Evolutionary conservation across 352 stramenopile genomes (phyloP), one percentile per base, ranked within the genome.

Genomic region (Peronosclerospora sorghi): DNA sequence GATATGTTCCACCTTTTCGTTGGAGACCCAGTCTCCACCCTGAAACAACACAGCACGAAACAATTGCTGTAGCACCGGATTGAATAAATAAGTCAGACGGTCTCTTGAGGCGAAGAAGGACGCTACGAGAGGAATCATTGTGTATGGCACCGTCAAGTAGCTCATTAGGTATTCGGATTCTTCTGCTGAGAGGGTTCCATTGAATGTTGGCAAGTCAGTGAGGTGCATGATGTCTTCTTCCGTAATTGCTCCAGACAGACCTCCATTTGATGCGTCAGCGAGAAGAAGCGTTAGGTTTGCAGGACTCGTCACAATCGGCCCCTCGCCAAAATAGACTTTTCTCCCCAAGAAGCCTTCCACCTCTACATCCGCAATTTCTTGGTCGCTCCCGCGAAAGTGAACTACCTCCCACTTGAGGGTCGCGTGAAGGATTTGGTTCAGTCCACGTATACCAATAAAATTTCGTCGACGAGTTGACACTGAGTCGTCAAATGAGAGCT

Each of bases 201-300:
- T 88, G 61, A 98, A 99, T 0, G 93, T 97, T 4, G 96, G 96
- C 24, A 99, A 56, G 29, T 97, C 83, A 24, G 84, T 80, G 12
- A 98, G 56, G 70, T 98, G 94, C 54, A 99, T 93, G 35, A 99
- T 95, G 56, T 99, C 96, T 62, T 99, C 96, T 65, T 97, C 91
- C 0, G 81, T 96, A 14, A 95, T 74, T 9, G 95, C 62, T 32
- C 47, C 52, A 41, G 51, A 56, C 13, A 69, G 44, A 15, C 41
- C 56, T 34, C 51, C 41, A 21, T 57, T 57, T 12, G 65, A 59
- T 28, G 49, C 32, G 37, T 60, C 68, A 13, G 70, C 46, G 13
- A 91, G 47, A 35, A 90, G 52, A 8, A 70, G 54, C 8, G 54
- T 56, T 4, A 91, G 47, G 28, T 88, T 80, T 0, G 81, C 62